Conservation (phyloP, 164 flowering plant genomes). For the Sedum album region DNA sequence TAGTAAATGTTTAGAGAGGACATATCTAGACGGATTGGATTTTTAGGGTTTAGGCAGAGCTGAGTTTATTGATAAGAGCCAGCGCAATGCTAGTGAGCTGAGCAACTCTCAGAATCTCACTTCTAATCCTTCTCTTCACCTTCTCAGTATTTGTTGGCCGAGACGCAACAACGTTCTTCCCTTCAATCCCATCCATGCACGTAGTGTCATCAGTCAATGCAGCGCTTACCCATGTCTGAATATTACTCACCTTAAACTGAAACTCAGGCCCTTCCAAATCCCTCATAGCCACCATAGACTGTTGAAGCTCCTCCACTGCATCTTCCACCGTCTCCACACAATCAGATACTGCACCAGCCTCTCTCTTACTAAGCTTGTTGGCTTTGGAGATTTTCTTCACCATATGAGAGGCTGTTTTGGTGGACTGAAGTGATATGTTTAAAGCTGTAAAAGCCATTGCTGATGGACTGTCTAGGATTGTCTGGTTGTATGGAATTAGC, state of each 20-base stretch:
- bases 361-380: conserved; percentile 18
- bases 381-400: conserved; percentile 17
- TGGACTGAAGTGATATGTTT: conserved; percentile 22
- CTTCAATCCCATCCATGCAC: conserved; percentile 37
- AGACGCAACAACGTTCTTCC: neutral
- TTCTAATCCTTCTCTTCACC: conserved; percentile 25
- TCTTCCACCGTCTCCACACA: conserved; percentile 40
- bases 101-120: conserved; percentile 22
- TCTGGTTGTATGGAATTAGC: conserved; percentile 29
- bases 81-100: conserved; percentile 49
- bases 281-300: conserved; percentile 34
- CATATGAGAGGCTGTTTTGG: conserved; percentile 18
- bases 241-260: conserved; percentile 28
- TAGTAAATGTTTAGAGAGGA: neutral
- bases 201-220: conserved; percentile 53
- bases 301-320: conserved; percentile 37
- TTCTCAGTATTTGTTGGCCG: conserved; percentile 8
- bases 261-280: conserved; percentile 25
- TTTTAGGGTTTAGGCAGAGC: neutral
- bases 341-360: conserved; percentile 33
- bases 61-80: conserved; percentile 30
- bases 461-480: conserved; percentile 26
- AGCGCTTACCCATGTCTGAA: conserved; percentile 62
- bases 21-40: neutral
- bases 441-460: conserved; percentile 32